Evolutionary conservation across 2,329 filamentous ascomycete species (phyloP).

Genomic region (Claviceps fusiformis): DNA sequence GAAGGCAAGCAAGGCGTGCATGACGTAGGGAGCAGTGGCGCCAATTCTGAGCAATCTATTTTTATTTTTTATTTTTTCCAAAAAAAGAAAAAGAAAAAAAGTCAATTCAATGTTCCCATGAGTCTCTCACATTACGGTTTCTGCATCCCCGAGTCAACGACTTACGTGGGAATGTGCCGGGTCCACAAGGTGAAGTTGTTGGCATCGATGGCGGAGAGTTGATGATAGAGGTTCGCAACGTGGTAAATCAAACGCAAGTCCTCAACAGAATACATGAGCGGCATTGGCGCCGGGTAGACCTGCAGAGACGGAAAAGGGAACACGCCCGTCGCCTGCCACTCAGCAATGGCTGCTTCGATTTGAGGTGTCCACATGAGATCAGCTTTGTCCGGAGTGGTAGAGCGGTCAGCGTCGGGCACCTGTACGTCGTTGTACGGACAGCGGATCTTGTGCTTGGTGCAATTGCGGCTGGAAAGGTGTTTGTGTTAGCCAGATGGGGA

Average conservation of each 20-base stretch:
- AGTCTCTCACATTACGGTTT: too few species aligned
- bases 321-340: conserved; percentile 71
- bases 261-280: conserved; percentile 58
- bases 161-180: conserved; percentile 81
- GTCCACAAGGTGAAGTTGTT: conserved; percentile 87
- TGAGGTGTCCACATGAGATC: conserved; percentile 77
- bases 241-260: conserved; percentile 86
- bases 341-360: conserved; percentile 65
- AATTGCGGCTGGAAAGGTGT: conserved; percentile 60
- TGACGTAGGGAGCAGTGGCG: conserved; percentile 72
- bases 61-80: neutral
- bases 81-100: neutral
- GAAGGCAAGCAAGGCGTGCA: conserved; percentile 84
- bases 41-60: conserved; percentile 53
- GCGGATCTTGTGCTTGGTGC: conserved; percentile 95
- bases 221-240: conserved; percentile 70
- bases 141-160: conserved; percentile 9
- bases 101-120: neutral
- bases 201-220: conserved; percentile 63
- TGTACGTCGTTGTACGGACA: conserved; percentile 94
- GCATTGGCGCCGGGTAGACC: conserved; percentile 61
- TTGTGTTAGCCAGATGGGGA: conserved; percentile 5
- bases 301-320: conserved; percentile 76
- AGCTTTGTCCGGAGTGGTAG: conserved; percentile 46
- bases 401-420: conserved; percentile 45